Evolutionary conservation across 2,329 filamentous ascomycete genomes (phyloP).

Genomic region (Mariannaea sp.): DNA sequence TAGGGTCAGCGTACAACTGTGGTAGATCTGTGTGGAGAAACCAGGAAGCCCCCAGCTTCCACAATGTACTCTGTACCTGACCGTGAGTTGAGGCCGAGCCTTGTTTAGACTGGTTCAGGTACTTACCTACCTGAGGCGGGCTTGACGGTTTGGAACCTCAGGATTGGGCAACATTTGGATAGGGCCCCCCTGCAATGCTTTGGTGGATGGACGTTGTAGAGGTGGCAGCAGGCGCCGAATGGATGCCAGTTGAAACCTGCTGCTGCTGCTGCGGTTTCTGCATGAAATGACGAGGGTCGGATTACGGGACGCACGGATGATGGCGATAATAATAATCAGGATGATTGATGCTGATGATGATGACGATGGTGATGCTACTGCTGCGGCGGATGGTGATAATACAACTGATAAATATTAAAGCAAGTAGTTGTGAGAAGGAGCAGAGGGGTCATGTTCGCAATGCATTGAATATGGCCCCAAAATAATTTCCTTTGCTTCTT

Average conservation of each 20-base stretch:
- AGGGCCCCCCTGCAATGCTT: slow-evolving; percentile 26
- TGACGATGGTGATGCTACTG: slow-evolving; percentile 3
- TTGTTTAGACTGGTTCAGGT: slow-evolving; percentile 38
- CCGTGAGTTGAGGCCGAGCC: slow-evolving; percentile 26
- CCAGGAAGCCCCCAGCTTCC: slow-evolving; percentile 22
- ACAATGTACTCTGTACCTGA: slow-evolving; percentile 32
- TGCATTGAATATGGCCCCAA: too few species aligned
- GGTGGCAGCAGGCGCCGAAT: slow-evolving; percentile 14
- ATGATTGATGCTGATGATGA: not conserved
- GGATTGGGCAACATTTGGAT: slow-evolving; percentile 25
- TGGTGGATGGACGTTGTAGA: slow-evolving; percentile 21
- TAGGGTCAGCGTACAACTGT: slow-evolving; percentile 6
- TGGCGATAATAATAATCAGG: not conserved
- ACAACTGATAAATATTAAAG: too few species aligned
- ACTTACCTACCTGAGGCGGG: too few species aligned
- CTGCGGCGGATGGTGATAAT: too few species aligned
- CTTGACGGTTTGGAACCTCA: slow-evolving; percentile 27
- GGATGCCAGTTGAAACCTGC: slow-evolving; percentile 23
- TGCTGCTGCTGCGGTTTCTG: slow-evolving; percentile 15
- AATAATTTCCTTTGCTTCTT: too few species aligned
- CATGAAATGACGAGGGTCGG: slow-evolving; percentile 22
- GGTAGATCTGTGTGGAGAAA: slow-evolving; percentile 1
- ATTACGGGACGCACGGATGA: slow-evolving; percentile 17
- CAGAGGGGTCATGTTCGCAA: too few species aligned
- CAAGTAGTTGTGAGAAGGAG: too few species aligned